Evolutionary conservation across 2,329 filamentous ascomycete species (phyloP).

Genomic region (Bertia moriformis): DNA sequence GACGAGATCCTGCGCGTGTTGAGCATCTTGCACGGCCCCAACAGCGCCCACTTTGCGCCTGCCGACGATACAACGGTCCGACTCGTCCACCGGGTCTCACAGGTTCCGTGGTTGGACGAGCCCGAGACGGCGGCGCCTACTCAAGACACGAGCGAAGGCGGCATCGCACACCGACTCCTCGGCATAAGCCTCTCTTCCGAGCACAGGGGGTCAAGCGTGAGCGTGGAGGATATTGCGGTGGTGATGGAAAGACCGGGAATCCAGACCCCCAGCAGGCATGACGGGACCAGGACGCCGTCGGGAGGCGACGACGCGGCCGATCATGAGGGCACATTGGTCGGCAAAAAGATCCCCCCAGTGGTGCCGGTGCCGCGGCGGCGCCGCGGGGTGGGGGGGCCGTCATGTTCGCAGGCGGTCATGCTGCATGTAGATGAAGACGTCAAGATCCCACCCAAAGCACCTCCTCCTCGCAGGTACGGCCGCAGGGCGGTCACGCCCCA

Average conservation of each 20-base stretch:
- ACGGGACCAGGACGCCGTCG: slow-evolving; percentile 12
- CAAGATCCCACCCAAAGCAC: not conserved
- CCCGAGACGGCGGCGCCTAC: slow-evolving; percentile 13
- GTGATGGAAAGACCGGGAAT: slow-evolving; percentile 73
- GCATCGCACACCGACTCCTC: slow-evolving; percentile 16
- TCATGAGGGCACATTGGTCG: slow-evolving; percentile 11
- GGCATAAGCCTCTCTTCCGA: slow-evolving; percentile 8
- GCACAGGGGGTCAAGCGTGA: slow-evolving; percentile 62
- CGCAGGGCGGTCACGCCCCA: too few relatives aligned
- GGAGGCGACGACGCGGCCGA: too few relatives aligned
- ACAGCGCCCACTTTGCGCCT: slow-evolving; percentile 63
- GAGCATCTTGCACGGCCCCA: slow-evolving; percentile 51
- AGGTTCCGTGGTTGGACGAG: slow-evolving; percentile 52
- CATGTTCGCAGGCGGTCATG: not conserved
- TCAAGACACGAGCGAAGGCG: slow-evolving; percentile 20
- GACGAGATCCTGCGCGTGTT: slow-evolving; percentile 70
- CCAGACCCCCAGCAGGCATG: slow-evolving; percentile 61
- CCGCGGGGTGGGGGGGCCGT: too few relatives aligned
- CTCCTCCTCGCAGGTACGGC: not conserved
- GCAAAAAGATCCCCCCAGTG: slow-evolving; percentile 7
- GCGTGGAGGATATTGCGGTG: slow-evolving; percentile 63
- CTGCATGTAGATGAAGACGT: too few relatives aligned
- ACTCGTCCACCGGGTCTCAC: slow-evolving; percentile 60
- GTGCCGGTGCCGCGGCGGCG: not conserved
- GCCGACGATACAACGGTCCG: slow-evolving; percentile 68